Percentiles rank a stretch among this genome's conserved stretches.
These are phyloP conservation scores for Botryotinia calthae DNA, from an alignment of 2,329 filamentous ascomycete genomes.

Conservation along the genomic window DNA sequence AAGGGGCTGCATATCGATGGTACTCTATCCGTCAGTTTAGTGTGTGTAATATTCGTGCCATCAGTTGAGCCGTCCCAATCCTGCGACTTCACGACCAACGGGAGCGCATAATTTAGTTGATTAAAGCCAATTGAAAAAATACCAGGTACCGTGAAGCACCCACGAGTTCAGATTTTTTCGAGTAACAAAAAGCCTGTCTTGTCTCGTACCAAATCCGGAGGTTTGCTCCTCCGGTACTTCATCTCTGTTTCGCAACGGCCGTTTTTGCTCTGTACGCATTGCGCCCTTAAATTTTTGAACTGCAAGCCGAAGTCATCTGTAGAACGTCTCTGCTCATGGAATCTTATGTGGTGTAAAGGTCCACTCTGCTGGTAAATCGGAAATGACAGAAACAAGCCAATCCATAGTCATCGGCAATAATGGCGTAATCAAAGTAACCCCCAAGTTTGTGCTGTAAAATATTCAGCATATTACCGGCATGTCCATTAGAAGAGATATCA, in stretches of 20 bases:
- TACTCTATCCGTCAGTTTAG: not conserved
- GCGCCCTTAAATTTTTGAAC: not conserved
- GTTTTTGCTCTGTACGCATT: not conserved
- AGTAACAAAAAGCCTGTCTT: not conserved
- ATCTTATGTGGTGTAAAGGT: not conserved
- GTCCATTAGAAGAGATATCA: not conserved
- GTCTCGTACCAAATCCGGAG: not conserved
- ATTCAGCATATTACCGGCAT: slow-evolving; percentile 9
- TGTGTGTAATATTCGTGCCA: not conserved
- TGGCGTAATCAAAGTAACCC: not conserved
- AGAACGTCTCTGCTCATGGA: not conserved
- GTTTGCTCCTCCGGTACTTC: not conserved
- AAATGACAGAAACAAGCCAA: not conserved
- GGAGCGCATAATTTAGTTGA: not conserved
- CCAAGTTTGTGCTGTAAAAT: not conserved
- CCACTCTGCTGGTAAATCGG: slow-evolving; percentile 2
- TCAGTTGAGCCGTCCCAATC: not conserved
- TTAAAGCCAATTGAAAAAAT: not conserved
- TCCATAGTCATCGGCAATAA: not conserved
- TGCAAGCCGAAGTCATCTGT: not conserved
- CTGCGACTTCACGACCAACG: not conserved
- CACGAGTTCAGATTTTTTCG: slow-evolving; percentile 2
- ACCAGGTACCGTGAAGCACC: not conserved
- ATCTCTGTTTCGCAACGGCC: not conserved
- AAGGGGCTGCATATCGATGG: not conserved